These are phyloP conservation scores for Pharus latifolius DNA, from an alignment of 176 grass and related monocot genomes.

Conservation along the genomic window DNA sequence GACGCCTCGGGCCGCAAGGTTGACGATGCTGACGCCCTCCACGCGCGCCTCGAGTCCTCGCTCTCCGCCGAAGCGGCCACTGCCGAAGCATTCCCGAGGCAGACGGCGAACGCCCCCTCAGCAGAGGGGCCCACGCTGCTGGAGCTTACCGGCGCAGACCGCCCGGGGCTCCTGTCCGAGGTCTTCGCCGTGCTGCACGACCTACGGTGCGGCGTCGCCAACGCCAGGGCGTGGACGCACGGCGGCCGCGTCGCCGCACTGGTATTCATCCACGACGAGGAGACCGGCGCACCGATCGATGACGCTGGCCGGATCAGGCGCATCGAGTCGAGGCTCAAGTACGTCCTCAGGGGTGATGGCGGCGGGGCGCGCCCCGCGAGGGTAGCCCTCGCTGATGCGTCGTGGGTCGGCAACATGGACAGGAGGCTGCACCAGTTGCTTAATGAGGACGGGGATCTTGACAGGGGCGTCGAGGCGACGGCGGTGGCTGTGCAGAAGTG, in stretches of 20 bases:
- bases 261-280: constrained; percentile 54
- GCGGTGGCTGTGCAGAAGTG: constrained; percentile 60
- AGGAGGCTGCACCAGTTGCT: constrained; percentile 87
- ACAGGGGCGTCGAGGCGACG: neutral
- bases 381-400: constrained; percentile 21
- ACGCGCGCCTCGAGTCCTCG: constrained; percentile 42
- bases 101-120: neutral
- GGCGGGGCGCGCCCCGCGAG: constrained; percentile 42
- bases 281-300: constrained; percentile 38
- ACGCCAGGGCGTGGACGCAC: constrained; percentile 88
- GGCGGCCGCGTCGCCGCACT: constrained; percentile 55
- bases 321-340: constrained; percentile 45
- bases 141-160: constrained; percentile 74
- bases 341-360: constrained; percentile 48
- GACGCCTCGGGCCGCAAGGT: constrained; percentile 66
- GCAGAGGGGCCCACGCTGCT: constrained; percentile 20
- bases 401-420: constrained; percentile 31
- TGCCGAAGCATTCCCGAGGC: constrained; percentile 11
- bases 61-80: constrained; percentile 16
- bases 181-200: constrained; percentile 85
- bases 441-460: constrained; percentile 47
- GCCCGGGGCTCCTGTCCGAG: constrained; percentile 83
- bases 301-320: constrained; percentile 35
- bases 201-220: constrained; percentile 46
- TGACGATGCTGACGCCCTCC: constrained; percentile 36